phyloP scores from a whole-genome alignment of 2,329 filamentous ascomycete species.

The Sporothrix humicola region DNA sequence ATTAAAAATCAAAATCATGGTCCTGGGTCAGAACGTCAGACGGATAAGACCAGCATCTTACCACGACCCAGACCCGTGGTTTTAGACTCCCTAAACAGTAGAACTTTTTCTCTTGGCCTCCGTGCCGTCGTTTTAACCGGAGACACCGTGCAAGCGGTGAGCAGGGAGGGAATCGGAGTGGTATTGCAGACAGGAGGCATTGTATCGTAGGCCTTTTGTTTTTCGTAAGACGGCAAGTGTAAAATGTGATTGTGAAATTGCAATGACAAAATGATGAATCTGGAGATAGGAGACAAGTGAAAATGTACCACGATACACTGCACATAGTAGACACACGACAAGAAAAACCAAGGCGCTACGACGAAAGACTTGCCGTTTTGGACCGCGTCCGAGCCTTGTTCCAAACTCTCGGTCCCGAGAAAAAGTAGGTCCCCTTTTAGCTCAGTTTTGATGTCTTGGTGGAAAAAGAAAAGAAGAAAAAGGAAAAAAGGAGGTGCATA shows the following conservation, averaged over 20 bases:
- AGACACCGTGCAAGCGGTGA: conserved; percentile 5
- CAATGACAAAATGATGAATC: neutral
- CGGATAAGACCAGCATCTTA: no score
- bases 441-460: no score
- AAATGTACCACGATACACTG: no score
- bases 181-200: no score
- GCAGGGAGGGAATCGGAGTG: no score
- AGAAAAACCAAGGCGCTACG: neutral
- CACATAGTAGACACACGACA: no score
- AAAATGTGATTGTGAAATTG: neutral
- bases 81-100: neutral
- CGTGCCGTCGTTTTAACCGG: neutral
- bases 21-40: neutral
- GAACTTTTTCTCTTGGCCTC: neutral
- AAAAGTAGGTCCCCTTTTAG: neutral
- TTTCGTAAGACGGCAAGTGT: neutral
- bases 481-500: neutral
- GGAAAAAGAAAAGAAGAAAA: neutral
- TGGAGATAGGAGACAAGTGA: neutral
- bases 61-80: neutral
- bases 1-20: neutral
- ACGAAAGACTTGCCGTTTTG: conserved; percentile 8
- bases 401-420: conserved; percentile 22
- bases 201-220: no score
- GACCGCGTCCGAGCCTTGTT: neutral